A percentile compares a stretch with the other conserved stretches of the same genome.
Evolutionary conservation across 345 rosid species (phyloP).

Genomic region (Populus simonii): DNA sequence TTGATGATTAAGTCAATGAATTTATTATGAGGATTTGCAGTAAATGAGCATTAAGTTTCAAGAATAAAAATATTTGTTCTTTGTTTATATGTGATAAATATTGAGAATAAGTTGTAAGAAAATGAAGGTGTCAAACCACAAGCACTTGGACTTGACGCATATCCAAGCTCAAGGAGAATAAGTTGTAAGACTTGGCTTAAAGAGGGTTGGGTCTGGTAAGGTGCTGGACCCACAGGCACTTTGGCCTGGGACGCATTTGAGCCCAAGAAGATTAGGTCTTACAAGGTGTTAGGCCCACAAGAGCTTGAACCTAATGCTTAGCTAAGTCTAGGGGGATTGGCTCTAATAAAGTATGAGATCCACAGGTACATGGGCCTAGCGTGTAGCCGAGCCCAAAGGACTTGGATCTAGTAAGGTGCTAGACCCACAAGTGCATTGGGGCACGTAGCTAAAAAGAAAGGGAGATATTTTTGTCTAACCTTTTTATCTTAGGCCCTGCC

Average conservation of each 20-base stretch:
- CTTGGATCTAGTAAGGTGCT: no score
- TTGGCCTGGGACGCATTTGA: rapidly evolving
- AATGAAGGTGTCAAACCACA: no score
- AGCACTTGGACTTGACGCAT: rapidly evolving
- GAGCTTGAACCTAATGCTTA: rapidly evolving
- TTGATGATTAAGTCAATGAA: rapidly evolving
- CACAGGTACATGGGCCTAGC: rapidly evolving
- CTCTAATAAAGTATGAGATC: rapidly evolving
- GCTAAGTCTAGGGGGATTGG: rapidly evolving
- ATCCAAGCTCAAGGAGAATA: no score
- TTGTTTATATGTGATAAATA: no score
- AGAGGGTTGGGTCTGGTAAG: rapidly evolving
- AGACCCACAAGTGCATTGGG: rapidly evolving
- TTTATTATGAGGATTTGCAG: no score
- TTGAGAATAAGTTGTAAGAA: no score
- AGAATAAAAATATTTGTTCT: rapidly evolving
- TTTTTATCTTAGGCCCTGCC: no score
- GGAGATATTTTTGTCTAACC: no score
- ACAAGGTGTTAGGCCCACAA: no score
- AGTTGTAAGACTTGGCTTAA: no score
- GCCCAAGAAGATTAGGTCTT: rapidly evolving
- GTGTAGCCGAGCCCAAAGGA: rapidly evolving
- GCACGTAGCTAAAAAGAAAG: no score
- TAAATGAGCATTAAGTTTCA: no score
- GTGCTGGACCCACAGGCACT: rapidly evolving